phyloP scores from a whole-genome alignment of 208 protist genomes.

The Acanthamoeba comandoni region DNA sequence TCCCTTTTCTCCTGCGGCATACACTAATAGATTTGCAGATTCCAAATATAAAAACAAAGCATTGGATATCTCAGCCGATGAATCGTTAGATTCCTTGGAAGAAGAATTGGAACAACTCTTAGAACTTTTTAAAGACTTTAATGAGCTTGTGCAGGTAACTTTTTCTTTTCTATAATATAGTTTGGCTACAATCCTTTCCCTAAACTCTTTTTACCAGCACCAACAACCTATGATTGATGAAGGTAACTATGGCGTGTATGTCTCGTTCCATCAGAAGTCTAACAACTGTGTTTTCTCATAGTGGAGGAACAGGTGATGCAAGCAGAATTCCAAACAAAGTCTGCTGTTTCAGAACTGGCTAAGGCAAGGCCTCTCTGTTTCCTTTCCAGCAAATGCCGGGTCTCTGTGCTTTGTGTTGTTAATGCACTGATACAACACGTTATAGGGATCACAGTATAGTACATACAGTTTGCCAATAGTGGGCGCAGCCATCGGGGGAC shows the following conservation, averaged over 20 bases:
- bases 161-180: too few species aligned
- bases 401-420: neutral
- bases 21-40: too few species aligned
- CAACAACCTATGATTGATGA: slow-evolving; percentile 63
- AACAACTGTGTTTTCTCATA: neutral
- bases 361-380: neutral
- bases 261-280: neutral
- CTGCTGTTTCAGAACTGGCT: slow-evolving; percentile 46
- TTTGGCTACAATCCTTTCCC: too few species aligned
- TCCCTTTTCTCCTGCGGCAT: too few species aligned
- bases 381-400: neutral
- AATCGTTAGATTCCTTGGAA: neutral
- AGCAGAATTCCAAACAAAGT: slow-evolving; percentile 28
- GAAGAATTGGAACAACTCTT: slow-evolving; percentile 39
- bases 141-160: slow-evolving; percentile 26
- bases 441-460: slow-evolving; percentile 23
- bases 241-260: neutral
- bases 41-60: too few species aligned
- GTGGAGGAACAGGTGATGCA: slow-evolving; percentile 42
- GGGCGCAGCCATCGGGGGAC: slow-evolving; percentile 2
- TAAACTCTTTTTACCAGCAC: too few species aligned
- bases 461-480: slow-evolving; percentile 8
- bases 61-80: neutral
- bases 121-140: slow-evolving; percentile 38
- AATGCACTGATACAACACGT: neutral